Conservation (phyloP, 352 stramenopile genomes). For the Pythium graminicola region DNA sequence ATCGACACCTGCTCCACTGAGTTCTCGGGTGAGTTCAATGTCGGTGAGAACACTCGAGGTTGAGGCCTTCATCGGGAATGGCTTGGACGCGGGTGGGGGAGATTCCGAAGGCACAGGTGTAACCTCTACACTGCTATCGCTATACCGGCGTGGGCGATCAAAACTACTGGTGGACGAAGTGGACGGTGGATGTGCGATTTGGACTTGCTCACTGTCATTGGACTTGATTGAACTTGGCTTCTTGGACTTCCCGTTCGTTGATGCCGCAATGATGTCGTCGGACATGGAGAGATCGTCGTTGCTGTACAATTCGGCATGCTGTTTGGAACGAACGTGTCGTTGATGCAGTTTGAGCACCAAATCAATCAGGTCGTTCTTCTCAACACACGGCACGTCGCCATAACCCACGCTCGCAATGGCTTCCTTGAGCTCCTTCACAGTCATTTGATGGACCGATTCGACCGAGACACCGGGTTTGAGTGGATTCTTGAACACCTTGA, state of each 20-base stretch:
- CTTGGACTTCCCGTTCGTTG: background rate
- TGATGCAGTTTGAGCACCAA: slow-evolving; percentile 76
- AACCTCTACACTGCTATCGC: slow-evolving; percentile 18
- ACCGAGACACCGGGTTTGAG: slow-evolving; percentile 42
- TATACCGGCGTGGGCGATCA: slow-evolving; percentile 15
- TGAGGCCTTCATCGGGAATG: slow-evolving; percentile 32
- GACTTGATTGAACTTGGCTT: background rate
- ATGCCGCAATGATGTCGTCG: background rate
- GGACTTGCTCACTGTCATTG: background rate
- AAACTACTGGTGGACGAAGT: background rate
- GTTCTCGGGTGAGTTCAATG: slow-evolving; percentile 38
- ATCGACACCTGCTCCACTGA: slow-evolving; percentile 30
- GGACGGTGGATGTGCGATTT: background rate
- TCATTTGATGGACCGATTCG: slow-evolving; percentile 64
- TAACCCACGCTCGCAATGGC: slow-evolving; percentile 64
- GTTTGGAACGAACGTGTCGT: slow-evolving; percentile 36
- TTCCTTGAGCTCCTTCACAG: slow-evolving; percentile 73
- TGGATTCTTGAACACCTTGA: slow-evolving; percentile 64
- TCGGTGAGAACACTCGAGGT: slow-evolving; percentile 52
- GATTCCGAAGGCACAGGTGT: slow-evolving; percentile 9
- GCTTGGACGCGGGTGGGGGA: slow-evolving; percentile 3
- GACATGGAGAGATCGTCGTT: slow-evolving; percentile 23
- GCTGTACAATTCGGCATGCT: slow-evolving; percentile 31
- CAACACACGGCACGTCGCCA: slow-evolving; percentile 64
- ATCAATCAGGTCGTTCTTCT: slow-evolving; percentile 78